phyloP scores from a whole-genome alignment of 2,329 filamentous ascomycete genomes.

The Fusarium buxicola region DNA sequence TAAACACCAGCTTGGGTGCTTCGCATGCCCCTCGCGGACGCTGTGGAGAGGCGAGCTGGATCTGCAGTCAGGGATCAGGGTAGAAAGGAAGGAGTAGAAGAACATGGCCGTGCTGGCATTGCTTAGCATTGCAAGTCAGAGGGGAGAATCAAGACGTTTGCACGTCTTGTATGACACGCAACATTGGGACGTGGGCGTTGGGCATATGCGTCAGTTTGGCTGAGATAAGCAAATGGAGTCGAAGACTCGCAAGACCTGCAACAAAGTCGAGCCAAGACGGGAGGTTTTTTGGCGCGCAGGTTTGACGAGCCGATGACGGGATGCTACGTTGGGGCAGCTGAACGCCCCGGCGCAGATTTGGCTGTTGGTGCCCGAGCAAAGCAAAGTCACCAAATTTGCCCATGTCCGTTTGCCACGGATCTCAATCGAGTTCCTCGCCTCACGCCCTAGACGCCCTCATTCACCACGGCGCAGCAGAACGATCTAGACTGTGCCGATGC shows the following conservation, averaged over 20 bases:
- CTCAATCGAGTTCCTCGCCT: conserved; percentile 10
- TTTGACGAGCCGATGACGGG: conserved; percentile 18
- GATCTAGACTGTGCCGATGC: background rate
- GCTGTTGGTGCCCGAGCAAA: conserved; percentile 39
- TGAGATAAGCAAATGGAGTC: background rate
- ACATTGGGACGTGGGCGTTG: conserved; percentile 4
- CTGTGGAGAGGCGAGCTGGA: conserved; percentile 41
- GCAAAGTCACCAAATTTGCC: conserved; percentile 19
- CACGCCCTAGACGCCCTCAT: conserved; percentile 8
- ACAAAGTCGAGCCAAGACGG: conserved; percentile 18
- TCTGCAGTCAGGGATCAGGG: conserved; percentile 46
- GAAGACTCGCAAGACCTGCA: background rate
- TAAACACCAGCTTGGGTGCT: conserved; percentile 29
- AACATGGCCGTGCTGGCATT: conserved; percentile 26
- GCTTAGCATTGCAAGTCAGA: conserved; percentile 8
- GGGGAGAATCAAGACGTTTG: conserved; percentile 1
- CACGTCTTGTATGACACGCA: background rate
- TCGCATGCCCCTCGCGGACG: conserved; percentile 27
- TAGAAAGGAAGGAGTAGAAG: conserved; percentile 17
- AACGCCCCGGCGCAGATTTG: conserved; percentile 8
- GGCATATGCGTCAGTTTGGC: conserved; percentile 7
- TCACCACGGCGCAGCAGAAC: conserved; percentile 1
- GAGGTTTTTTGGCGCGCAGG: conserved; percentile 9
- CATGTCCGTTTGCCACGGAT: conserved; percentile 10
- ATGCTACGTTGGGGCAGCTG: conserved; percentile 13